Base-by-base conservation (phyloP, 768 basidiomycete species). In the Tulasnella sp. region DNA sequence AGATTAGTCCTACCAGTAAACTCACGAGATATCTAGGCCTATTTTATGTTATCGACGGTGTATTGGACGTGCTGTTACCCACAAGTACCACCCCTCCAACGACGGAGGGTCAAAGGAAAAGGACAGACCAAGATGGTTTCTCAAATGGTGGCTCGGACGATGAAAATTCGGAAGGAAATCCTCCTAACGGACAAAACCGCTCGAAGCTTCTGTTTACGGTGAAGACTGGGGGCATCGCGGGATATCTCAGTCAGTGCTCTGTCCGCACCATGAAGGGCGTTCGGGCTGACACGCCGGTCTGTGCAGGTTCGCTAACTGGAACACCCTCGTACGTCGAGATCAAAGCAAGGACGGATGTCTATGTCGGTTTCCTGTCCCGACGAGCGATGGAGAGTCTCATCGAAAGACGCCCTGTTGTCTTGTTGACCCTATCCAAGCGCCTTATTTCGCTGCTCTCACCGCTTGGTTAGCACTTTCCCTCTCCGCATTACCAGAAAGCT, bases 311-410 rank as follows among this genome's bases (percentile, higher is more conserved):
- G 0, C 76, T 98, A 3, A 90, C 88, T 63, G 85, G 83, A 53
- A 91, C 86, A 25, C 83, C 91, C 4, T 94, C 91, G 2, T 99
- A 98, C 66, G 93, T 98, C 41, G 90, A 94, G 67, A 96, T 99
- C 67, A 84, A 77, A 62, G 92, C 96, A 4, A 98, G 97, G 73
- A 97, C 92, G 0, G 94, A 99, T 66, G 86, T 84, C n/a, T 99
- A 94, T 65, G 96, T 98, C 61, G 96, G 96, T 0, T 94, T 94
- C 69, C 69, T 99, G 29, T 87, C 96, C 1, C 81, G 86, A 2
- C 78, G 84, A 65, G 85, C 94, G 5, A 72, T 99, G 55, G 91
- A 98, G 65, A 75, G 86, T 21, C 75, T 99, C 53, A 76, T 98
- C 39, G 96, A 98, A 69, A 84, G 92, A 63, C 77, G 87, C 45